phyloP scores from a whole-genome alignment of 768 basidiomycete species.

The Pleurotus citrinopileatus region DNA sequence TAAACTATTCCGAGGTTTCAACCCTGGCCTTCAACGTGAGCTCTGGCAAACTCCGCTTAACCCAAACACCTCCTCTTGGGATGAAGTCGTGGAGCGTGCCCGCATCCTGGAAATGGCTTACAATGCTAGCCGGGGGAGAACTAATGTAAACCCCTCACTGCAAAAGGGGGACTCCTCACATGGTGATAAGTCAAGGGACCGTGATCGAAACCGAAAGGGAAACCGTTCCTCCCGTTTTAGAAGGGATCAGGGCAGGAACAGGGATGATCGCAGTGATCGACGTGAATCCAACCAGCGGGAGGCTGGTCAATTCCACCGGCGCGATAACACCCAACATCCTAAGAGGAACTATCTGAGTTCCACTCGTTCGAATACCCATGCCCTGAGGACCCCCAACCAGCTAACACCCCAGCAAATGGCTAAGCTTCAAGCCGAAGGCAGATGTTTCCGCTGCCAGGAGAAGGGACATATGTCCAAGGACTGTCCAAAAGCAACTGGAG shows the following conservation, averaged over 20 bases:
- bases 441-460: background rate
- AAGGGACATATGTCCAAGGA: background rate
- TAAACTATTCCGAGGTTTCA: slow-evolving; percentile 31
- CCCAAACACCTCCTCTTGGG: slow-evolving; percentile 19
- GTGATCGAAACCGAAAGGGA: background rate
- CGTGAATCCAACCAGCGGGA: background rate
- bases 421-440: background rate
- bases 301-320: background rate
- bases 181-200: background rate
- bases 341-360: background rate
- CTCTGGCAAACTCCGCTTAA: slow-evolving; percentile 26
- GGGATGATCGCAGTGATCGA: background rate
- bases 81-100: slow-evolving; percentile 23
- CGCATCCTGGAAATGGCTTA: slow-evolving; percentile 27
- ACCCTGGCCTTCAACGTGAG: slow-evolving; percentile 19
- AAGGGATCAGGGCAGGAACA: background rate
- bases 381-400: background rate
- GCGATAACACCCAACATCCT: background rate
- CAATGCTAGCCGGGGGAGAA: background rate
- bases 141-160: background rate
- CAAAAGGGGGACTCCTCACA: background rate
- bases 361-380: background rate
- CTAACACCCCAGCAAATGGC: background rate
- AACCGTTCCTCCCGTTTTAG: background rate
- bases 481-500: background rate